A percentile compares a stretch with the other conserved stretches of the same genome.
phyloP scores from a whole-genome alignment of 768 basidiomycete species.

The Macrolepiota dolichaula region DNA sequence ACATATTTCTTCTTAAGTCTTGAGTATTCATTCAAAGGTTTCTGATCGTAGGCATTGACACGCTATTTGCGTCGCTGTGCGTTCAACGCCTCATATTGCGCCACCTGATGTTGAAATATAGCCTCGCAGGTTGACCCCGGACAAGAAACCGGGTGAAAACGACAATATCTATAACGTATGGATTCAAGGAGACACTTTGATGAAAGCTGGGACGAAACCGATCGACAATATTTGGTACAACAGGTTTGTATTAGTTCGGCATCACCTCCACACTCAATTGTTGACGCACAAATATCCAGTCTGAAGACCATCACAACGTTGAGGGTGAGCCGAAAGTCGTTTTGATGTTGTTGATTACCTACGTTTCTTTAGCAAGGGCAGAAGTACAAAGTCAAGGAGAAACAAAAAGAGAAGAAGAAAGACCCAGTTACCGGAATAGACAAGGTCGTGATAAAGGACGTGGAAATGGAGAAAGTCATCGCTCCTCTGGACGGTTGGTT shows the following conservation, averaged over 20 bases:
- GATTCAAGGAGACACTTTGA: neutral
- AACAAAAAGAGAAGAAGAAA: too few species aligned
- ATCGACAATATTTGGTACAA: neutral
- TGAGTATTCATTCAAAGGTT: neutral
- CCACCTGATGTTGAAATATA: neutral
- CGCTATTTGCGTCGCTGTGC: neutral
- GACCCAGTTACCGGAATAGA: too few species aligned
- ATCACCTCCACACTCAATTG: neutral
- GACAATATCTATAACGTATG: neutral
- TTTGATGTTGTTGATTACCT: neutral
- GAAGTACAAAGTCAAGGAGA: too few species aligned
- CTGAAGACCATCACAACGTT: neutral
- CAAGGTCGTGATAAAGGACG: neutral
- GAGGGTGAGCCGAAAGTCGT: neutral
- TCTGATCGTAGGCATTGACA: neutral
- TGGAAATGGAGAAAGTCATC: neutral
- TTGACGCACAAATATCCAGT: neutral
- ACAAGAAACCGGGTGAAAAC: neutral
- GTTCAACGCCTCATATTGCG: neutral
- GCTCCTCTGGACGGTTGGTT: neutral
- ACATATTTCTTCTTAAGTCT: neutral
- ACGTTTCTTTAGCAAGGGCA: too few species aligned
- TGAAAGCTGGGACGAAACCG: neutral
- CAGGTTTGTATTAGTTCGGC: neutral
- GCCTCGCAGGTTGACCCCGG: neutral